phyloP scores from a whole-genome alignment of 73 alveolate genomes.

The Vitrella brassicaformis region DNA sequence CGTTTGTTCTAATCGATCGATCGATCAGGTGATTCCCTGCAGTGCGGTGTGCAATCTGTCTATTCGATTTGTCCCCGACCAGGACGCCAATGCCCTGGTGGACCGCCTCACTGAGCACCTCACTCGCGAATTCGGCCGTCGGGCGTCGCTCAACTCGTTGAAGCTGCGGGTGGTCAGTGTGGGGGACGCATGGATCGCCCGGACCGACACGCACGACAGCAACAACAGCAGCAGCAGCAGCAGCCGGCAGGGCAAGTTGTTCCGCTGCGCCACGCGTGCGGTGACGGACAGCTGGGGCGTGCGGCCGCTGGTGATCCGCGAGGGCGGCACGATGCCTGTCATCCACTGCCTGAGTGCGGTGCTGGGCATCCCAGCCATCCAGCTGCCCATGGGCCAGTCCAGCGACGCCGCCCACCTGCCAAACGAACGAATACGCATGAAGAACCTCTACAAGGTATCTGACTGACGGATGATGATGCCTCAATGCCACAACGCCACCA shows the following conservation, averaged over 20 bases:
- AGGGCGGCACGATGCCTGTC: not conserved
- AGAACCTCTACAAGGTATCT: not conserved
- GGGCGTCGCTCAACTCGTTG: not conserved
- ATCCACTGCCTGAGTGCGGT: not conserved
- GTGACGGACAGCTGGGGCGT: not conserved
- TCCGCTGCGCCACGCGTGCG: not conserved
- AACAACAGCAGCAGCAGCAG: too few relatives aligned
- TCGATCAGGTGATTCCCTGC: not conserved
- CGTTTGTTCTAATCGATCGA: too few relatives aligned
- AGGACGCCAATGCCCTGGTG: not conserved
- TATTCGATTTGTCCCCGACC: not conserved
- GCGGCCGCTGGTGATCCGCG: not conserved
- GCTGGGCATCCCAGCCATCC: not conserved
- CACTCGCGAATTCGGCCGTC: not conserved
- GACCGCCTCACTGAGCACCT: not conserved
- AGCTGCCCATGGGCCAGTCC: constrained; percentile 1
- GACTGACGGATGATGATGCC: too few relatives aligned
- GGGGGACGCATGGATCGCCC: not conserved
- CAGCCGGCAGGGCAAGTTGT: not conserved
- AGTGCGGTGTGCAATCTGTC: not conserved
- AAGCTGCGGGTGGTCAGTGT: not conserved
- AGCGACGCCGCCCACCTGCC: not conserved
- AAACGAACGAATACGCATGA: not conserved
- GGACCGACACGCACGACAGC: too few relatives aligned
- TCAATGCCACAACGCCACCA: too few relatives aligned